Evolutionary conservation across 768 basidiomycete genomes (phyloP).

Genomic region (Naganishia antarctica): DNA sequence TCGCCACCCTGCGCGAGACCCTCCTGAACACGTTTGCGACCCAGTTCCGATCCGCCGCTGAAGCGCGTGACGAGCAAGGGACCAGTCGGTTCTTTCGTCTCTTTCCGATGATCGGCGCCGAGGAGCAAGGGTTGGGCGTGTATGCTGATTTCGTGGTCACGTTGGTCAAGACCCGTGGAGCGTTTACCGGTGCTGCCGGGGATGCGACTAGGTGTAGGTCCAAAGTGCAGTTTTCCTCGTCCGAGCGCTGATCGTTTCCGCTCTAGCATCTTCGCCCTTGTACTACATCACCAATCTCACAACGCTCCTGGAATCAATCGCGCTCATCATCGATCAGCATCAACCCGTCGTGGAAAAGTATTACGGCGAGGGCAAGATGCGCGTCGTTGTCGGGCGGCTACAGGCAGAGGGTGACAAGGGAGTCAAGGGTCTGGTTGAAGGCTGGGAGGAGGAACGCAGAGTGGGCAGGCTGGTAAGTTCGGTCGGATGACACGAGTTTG

Average conservation of each 20-base stretch:
- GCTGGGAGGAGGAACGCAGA: constrained; percentile 87
- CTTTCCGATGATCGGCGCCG: constrained; percentile 92
- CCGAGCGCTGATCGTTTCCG: constrained; percentile 23
- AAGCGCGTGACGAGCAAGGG: constrained; percentile 71
- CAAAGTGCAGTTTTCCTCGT: constrained; percentile 19
- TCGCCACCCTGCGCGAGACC: constrained; percentile 67
- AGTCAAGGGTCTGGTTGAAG: constrained; percentile 64
- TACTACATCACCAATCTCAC: constrained; percentile 88
- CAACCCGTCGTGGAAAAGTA: constrained; percentile 98
- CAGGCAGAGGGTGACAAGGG: constrained; percentile 83
- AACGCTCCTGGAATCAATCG: constrained; percentile 87
- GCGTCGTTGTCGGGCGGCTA: constrained; percentile 64
- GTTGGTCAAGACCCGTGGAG: constrained; percentile 65
- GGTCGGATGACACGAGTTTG: background rate
- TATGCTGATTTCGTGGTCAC: constrained; percentile 92
- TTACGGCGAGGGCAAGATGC: constrained; percentile 86
- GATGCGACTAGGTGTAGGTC: background rate
- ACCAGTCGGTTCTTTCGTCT: constrained; percentile 94
- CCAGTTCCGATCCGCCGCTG: constrained; percentile 79
- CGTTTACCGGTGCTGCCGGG: background rate
- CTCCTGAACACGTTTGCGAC: constrained; percentile 70
- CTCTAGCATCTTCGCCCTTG: constrained; percentile 76
- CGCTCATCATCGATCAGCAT: constrained; percentile 93
- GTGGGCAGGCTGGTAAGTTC: constrained; percentile 58
- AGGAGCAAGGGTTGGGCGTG: constrained; percentile 77